These are phyloP conservation scores for Fimicolochytrium jonesii DNA, from an alignment of 192 early-diverging fungal species.

Conservation along the genomic window DNA sequence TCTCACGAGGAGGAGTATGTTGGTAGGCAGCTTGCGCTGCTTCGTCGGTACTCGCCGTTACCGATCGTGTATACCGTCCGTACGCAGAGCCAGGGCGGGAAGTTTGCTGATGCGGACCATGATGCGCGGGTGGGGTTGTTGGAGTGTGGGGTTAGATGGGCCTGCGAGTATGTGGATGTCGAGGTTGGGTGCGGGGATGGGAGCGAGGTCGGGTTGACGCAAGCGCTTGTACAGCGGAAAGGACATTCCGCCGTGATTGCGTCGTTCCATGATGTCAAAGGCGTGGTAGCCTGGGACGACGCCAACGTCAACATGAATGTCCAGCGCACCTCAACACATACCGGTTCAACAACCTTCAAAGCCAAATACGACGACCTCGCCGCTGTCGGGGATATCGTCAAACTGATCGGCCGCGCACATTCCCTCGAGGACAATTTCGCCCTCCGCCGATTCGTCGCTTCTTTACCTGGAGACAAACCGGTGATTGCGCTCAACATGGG, in stretches of 20 bases:
- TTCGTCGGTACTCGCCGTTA: constrained; percentile 64
- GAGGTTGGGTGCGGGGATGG: too few relatives aligned
- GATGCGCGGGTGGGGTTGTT: constrained; percentile 66
- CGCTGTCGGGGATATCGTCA: constrained; percentile 75
- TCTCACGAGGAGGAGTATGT: constrained; percentile 60
- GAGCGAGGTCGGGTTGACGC: too few relatives aligned
- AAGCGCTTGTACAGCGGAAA: too few relatives aligned
- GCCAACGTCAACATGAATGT: too few relatives aligned
- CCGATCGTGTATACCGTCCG: constrained; percentile 95
- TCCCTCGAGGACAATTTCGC: constrained; percentile 78
- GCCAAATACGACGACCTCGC: constrained; percentile 50
- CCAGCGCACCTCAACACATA: too few relatives aligned
- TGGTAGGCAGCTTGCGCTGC: constrained; percentile 70
- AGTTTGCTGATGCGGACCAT: constrained; percentile 59
- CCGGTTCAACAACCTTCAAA: too few relatives aligned
- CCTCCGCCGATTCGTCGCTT: constrained; percentile 64
- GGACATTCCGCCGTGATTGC: constrained; percentile 70
- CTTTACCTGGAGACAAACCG: constrained; percentile 50
- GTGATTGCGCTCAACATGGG: constrained; percentile 97
- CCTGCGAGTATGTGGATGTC: constrained; percentile 91
- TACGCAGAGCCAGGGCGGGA: constrained; percentile 81
- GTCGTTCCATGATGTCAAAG: constrained; percentile 82
- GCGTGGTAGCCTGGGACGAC: constrained; percentile 66
- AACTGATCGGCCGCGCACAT: constrained; percentile 81
- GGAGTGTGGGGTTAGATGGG: constrained; percentile 70